These are phyloP conservation scores for Gloeostereum incarnatum DNA, from an alignment of 768 basidiomycete genomes.

Conservation along the genomic window DNA sequence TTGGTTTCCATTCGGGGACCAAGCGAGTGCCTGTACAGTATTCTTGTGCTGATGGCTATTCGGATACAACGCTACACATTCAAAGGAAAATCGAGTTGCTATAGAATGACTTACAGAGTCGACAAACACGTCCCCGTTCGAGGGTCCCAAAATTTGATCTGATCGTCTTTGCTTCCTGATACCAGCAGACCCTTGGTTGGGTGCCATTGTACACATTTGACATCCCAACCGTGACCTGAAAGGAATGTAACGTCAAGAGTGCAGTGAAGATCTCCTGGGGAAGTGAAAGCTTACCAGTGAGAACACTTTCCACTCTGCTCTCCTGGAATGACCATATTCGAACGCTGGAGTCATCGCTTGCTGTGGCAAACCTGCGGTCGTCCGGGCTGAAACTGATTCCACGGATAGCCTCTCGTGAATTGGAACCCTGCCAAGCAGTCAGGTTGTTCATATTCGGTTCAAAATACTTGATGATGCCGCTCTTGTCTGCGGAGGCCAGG, in stretches of 20 bases:
- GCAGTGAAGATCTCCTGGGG: not conserved
- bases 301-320: constrained; percentile 76
- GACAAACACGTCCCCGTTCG: constrained; percentile 85
- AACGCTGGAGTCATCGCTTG: constrained; percentile 91
- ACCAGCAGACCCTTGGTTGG: constrained; percentile 92
- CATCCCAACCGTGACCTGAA: constrained; percentile 97
- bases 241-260: not conserved
- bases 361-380: constrained; percentile 87
- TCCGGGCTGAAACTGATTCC: constrained; percentile 90
- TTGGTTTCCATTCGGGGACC: constrained; percentile 92
- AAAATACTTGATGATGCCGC: constrained; percentile 96
- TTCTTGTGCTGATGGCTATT: constrained; percentile 95
- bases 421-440: constrained; percentile 85
- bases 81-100: not conserved
- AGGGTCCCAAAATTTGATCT: constrained; percentile 99
- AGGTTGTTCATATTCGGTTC: constrained; percentile 99
- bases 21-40: constrained; percentile 85
- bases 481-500: constrained; percentile 88
- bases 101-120: constrained; percentile 56
- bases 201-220: constrained; percentile 98
- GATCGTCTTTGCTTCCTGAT: constrained; percentile 95
- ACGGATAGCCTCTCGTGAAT: constrained; percentile 81
- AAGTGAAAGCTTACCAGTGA: constrained; percentile 76
- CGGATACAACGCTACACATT: not conserved
- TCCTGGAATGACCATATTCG: constrained; percentile 95